Evolutionary conservation across 352 stramenopile genomes (phyloP), one percentile per base, ranked within the genome.

Genomic region (Pythium utonaiense): DNA sequence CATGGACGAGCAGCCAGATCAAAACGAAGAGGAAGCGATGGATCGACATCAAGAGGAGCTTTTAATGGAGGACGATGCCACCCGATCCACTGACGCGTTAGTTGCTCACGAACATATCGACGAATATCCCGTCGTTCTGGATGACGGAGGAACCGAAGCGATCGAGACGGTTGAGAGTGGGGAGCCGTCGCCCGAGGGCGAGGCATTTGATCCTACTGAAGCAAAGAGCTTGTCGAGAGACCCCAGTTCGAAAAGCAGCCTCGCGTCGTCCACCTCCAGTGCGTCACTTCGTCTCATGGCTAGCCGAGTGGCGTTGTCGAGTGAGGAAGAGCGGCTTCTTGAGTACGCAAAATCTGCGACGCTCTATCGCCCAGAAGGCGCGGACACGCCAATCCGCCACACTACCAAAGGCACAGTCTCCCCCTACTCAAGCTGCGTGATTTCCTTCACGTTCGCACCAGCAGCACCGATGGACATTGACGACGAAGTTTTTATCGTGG

Each of bases 381-480:
- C 71, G 14, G 69, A 83, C 25, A 69, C 66, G 6, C 72, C 71
- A 6, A 58, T 89, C 27, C 71, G 67, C 0, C 73, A 80, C 53
- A 79, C 66, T 10, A 65, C 47, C 38, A 52, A 57, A 6, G 81
- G 83, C 0, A 45, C 75, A 6, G 78, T 95, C 1, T 50, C 49
- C 3, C 71, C 77, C 1, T 94, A 95, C 53, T 69, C 70, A 0
- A 83, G 53, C 22, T 60, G 59, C 4, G 16, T 53, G 0, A 49
- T 95, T 53, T 52, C 60, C 21, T 86, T 95, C 58, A 86, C 71
- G 0, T 95, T 90, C 48, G 69, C 69, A 0, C 86, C 86, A 1
- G 60, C 64, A 9, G n/a, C 58, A 19, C 64, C 80, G 6, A 71
- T 87, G 64, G 54, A 19, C 0, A 53, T 84, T 1, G 59, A 68